Conservation (phyloP, 208 protist species). For the Acanthamoeba quina region DNA sequence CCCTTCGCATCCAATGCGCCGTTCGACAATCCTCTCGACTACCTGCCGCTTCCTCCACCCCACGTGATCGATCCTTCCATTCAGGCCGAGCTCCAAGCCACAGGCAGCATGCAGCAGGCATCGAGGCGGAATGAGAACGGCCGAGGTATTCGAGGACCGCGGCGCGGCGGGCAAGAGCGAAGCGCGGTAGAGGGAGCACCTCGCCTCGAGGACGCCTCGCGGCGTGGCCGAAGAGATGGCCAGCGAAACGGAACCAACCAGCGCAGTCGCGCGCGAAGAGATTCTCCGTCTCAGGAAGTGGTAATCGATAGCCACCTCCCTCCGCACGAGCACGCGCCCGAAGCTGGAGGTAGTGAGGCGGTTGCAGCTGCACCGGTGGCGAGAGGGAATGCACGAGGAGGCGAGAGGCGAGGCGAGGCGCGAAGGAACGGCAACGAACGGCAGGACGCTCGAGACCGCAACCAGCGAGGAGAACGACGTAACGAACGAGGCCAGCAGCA, state of each 20-base stretch:
- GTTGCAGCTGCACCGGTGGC: neutral
- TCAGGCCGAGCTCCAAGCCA: neutral
- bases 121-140: neutral
- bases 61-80: neutral
- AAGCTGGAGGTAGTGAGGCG: neutral
- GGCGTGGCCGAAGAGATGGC: neutral
- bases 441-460: neutral
- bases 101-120: neutral
- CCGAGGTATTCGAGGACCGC: neutral
- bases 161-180: neutral
- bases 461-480: neutral
- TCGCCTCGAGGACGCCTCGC: neutral
- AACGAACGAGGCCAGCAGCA: neutral
- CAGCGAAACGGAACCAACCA: neutral
- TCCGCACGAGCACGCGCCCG: neutral
- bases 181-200: neutral
- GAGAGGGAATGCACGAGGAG: neutral
- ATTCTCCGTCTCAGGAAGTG: neutral
- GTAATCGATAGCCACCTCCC: neutral
- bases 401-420: neutral
- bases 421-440: neutral
- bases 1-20: neutral
- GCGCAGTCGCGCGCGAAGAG: neutral
- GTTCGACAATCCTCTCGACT: constrained; percentile 7
- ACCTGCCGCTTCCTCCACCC: neutral